phyloP scores from a whole-genome alignment of 2,329 filamentous ascomycete species.

The Aschersonia sp. region DNA sequence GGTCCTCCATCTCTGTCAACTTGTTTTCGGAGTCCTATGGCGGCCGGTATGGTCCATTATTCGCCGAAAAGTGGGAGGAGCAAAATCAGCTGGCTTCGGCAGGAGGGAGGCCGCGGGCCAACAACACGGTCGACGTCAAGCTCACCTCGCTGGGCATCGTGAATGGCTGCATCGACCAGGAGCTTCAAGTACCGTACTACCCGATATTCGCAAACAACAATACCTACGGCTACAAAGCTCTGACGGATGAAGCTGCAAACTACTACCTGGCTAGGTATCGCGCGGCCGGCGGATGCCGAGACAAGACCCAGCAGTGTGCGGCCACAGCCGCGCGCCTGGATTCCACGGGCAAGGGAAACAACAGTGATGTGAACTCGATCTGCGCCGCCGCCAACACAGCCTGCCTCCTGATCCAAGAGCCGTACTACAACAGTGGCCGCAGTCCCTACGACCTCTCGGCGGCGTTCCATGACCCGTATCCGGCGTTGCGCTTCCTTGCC shows the following conservation, averaged over 20 bases:
- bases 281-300: constrained; percentile 32
- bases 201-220: constrained; percentile 46
- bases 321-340: constrained; percentile 23
- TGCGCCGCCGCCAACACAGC: constrained; percentile 34
- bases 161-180: constrained; percentile 54
- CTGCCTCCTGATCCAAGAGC: constrained; percentile 35
- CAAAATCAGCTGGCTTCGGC: constrained; percentile 45
- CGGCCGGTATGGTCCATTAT: constrained; percentile 54
- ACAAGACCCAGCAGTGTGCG: constrained; percentile 38
- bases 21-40: constrained; percentile 58
- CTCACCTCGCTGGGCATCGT: constrained; percentile 53
- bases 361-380: constrained; percentile 21
- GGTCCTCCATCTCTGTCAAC: constrained; percentile 39
- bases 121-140: constrained; percentile 41
- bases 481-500: constrained; percentile 42
- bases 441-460: constrained; percentile 49
- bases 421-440: constrained; percentile 40
- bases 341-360: constrained; percentile 24
- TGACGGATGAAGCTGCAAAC: constrained; percentile 34
- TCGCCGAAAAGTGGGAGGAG: constrained; percentile 41
- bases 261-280: constrained; percentile 24
- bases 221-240: constrained; percentile 46
- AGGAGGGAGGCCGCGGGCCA: constrained; percentile 32
- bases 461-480: constrained; percentile 41
- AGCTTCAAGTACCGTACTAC: constrained; percentile 43